Conservation (phyloP, 345 rosid genomes). For the Ricinus communis region DNA sequence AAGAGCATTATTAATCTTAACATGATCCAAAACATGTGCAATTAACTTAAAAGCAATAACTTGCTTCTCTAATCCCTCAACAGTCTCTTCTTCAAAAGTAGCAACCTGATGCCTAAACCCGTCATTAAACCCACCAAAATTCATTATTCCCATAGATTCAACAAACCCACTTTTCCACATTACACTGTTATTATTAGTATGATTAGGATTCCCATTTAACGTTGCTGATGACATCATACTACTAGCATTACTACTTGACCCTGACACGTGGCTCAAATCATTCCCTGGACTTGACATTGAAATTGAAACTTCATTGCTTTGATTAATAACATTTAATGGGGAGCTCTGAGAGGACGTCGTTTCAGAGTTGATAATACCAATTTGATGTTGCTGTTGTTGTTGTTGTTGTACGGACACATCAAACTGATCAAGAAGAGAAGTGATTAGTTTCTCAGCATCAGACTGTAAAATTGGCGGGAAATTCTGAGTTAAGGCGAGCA, state of each 20-base stretch:
- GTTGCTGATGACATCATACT: constrained; percentile 25
- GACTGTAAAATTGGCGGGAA: constrained; percentile 62
- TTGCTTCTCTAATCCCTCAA: constrained; percentile 89
- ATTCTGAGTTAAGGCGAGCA: constrained; percentile 66
- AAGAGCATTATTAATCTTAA: constrained; percentile 65
- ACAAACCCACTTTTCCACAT: constrained; percentile 56
- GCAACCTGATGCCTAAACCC: constrained; percentile 62
- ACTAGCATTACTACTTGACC: constrained; percentile 17
- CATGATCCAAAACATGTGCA: constrained; percentile 64
- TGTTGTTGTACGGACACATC: constrained; percentile 28
- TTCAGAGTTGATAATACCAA: constrained; percentile 41
- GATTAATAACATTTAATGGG: constrained; percentile 44
- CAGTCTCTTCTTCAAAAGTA: constrained; percentile 80
- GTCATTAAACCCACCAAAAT: constrained; percentile 51
- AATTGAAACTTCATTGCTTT: constrained; percentile 45
- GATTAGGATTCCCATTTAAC: constrained; percentile 43
- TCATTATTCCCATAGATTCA: constrained; percentile 40
- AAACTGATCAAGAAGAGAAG: constrained; percentile 68
- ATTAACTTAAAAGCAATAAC: constrained; percentile 84
- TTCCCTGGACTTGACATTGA: constrained; percentile 58
- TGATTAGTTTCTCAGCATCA: constrained; percentile 69
- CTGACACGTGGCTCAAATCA: constrained; percentile 48
- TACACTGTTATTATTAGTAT: constrained; percentile 35
- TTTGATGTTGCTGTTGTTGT: constrained; percentile 41
- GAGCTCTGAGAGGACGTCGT: constrained; percentile 73